Evolutionary conservation across 495 filamentous ascomycete species (phyloP).

Genomic region (Aspergillus homomorphus): DNA sequence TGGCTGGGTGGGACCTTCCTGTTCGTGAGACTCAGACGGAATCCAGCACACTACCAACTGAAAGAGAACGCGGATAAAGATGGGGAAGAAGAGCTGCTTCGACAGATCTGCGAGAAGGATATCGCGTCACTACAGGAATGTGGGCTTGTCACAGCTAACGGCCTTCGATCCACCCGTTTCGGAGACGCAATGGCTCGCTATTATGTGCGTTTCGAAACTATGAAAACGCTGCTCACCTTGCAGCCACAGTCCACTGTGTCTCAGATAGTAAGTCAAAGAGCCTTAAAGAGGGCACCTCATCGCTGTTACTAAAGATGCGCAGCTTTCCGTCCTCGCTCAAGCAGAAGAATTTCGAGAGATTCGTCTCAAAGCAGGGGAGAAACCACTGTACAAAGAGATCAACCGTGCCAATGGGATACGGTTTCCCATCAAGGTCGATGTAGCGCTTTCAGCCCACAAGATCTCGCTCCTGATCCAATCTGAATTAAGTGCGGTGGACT

Average conservation of each 20-base stretch:
- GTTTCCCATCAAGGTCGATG: constrained; percentile 76
- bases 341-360: constrained; percentile 77
- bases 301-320: constrained; percentile 30
- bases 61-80: constrained; percentile 52
- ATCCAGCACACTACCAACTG: constrained; percentile 76
- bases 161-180: constrained; percentile 67
- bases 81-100: constrained; percentile 66
- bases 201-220: constrained; percentile 86
- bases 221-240: constrained; percentile 70
- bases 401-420: constrained; percentile 71
- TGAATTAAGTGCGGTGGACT: constrained; percentile 72
- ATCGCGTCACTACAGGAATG: constrained; percentile 64
- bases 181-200: constrained; percentile 92
- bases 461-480: constrained; percentile 82
- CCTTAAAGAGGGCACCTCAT: neutral
- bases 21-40: constrained; percentile 74
- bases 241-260: constrained; percentile 58
- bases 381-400: constrained; percentile 72
- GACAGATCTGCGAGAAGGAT: constrained; percentile 77
- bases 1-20: constrained; percentile 91
- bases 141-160: constrained; percentile 52
- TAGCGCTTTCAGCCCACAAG: constrained; percentile 74
- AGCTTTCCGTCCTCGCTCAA: constrained; percentile 66
- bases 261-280: constrained; percentile 60
- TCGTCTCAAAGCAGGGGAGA: constrained; percentile 71